These are phyloP conservation scores for Sodiomyces alkalinus DNA, from an alignment of 2,329 filamentous ascomycete species.

Conservation along the genomic window DNA sequence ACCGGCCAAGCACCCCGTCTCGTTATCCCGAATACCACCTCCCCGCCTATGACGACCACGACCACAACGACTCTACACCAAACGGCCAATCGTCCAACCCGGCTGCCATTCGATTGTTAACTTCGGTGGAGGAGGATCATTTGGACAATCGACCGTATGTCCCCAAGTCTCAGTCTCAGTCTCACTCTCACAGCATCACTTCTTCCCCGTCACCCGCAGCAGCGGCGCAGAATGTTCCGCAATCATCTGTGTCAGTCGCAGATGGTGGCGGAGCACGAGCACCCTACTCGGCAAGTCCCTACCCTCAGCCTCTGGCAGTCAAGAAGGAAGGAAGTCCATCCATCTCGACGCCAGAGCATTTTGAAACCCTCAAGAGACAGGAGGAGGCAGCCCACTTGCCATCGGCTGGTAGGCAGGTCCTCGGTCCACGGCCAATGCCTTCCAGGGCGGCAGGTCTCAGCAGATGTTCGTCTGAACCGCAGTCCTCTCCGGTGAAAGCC, in stretches of 20 bases:
- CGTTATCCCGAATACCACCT: slow-evolving; percentile 43
- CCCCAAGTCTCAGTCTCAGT: slow-evolving; percentile 7
- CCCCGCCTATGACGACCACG: slow-evolving; percentile 40
- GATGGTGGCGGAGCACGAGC: slow-evolving; percentile 1
- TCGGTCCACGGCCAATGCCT: no score
- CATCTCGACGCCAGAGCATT: slow-evolving; percentile 18
- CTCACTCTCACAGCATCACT: slow-evolving; percentile 6
- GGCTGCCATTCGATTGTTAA: slow-evolving; percentile 44
- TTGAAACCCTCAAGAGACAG: slow-evolving; percentile 20
- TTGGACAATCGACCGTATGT: slow-evolving; percentile 40
- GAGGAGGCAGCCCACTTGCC: slow-evolving; percentile 21
- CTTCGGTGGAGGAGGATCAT: slow-evolving; percentile 41
- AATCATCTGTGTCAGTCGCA: no score
- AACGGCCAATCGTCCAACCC: slow-evolving; percentile 27
- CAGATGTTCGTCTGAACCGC: no score
- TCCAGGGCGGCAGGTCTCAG: no score
- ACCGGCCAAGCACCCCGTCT: slow-evolving; percentile 29
- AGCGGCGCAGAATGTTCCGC: slow-evolving; percentile 5
- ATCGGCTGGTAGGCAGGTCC: slow-evolving; percentile 31
- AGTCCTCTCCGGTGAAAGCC: slow-evolving; percentile 7
- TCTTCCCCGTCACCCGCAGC: slow-evolving; percentile 12
- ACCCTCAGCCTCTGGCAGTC: slow-evolving; percentile 9
- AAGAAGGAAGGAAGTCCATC: slow-evolving; percentile 10
- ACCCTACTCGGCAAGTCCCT: not conserved
- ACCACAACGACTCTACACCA: slow-evolving; percentile 27